Evolutionary conservation across 495 filamentous ascomycete species (phyloP).

Genomic region (Talaromyces borbonicus): DNA sequence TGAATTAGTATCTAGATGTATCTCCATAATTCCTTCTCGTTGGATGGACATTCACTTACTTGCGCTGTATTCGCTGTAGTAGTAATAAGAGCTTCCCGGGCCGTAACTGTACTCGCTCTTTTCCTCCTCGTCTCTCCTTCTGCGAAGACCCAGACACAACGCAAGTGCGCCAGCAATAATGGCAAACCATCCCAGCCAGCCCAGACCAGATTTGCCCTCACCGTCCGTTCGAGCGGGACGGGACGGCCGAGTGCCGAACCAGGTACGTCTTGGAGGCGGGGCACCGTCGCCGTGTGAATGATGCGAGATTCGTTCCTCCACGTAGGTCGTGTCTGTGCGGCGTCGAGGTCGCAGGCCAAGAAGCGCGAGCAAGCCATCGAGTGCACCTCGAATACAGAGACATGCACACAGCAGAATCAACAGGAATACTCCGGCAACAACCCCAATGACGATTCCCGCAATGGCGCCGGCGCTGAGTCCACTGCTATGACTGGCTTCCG

Average conservation of each 20-base stretch:
- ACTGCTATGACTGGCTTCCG: constrained; percentile 29
- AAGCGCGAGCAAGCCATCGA: constrained; percentile 54
- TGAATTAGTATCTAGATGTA: not conserved
- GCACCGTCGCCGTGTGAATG: constrained; percentile 31
- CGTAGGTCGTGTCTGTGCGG: constrained; percentile 45
- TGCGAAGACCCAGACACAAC: constrained; percentile 66
- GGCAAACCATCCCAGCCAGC: constrained; percentile 45
- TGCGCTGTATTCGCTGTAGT: constrained; percentile 30
- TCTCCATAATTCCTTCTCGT: not conserved
- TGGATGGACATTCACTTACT: constrained; percentile 29
- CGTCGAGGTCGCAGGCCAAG: constrained; percentile 49
- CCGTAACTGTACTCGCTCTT: constrained; percentile 33
- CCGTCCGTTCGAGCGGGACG: constrained; percentile 33
- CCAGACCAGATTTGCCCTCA: constrained; percentile 46
- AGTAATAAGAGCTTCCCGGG: constrained; percentile 34
- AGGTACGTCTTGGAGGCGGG: constrained; percentile 39
- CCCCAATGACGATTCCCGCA: constrained; percentile 88
- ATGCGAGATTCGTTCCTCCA: constrained; percentile 61
- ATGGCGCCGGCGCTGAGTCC: constrained; percentile 76
- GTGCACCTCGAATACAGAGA: constrained; percentile 56
- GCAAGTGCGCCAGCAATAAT: constrained; percentile 58
- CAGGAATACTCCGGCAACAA: constrained; percentile 63
- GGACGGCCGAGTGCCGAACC: constrained; percentile 56
- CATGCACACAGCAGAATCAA: constrained; percentile 66
- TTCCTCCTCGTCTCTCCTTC: constrained; percentile 44